These are phyloP conservation scores for Suillus americanus DNA, from an alignment of 768 basidiomycete species.

Conservation along the genomic window DNA sequence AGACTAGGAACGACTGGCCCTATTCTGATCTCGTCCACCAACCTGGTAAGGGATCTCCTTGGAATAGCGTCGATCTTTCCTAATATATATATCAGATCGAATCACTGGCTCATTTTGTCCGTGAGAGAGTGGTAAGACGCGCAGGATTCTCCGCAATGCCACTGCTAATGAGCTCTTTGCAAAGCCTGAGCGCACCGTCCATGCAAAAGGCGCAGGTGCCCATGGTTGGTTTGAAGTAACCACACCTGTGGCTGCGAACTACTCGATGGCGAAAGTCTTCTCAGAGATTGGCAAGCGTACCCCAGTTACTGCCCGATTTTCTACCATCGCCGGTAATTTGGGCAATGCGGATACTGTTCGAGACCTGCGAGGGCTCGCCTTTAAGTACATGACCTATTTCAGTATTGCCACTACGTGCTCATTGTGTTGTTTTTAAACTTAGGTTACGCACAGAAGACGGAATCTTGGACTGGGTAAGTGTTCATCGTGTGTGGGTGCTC, in stretches of 20 bases:
- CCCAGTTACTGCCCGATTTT: conserved; percentile 38
- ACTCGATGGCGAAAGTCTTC: conserved; percentile 18
- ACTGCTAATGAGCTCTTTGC: neutral
- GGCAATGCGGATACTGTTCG: conserved; percentile 49
- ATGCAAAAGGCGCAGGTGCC: conserved; percentile 18
- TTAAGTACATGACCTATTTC: conserved; percentile 37
- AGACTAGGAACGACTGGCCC: conserved; percentile 17
- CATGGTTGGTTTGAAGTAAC: conserved; percentile 20
- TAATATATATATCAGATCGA: conserved; percentile 13
- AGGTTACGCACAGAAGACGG: conserved; percentile 40
- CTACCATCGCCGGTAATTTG: conserved; percentile 53
- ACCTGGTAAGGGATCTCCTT: conserved; percentile 8
- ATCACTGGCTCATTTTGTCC: conserved; percentile 17
- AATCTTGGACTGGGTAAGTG: conserved; percentile 37
- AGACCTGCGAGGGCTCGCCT: conserved; percentile 55
- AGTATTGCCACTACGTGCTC: neutral
- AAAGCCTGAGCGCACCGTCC: conserved; percentile 18
- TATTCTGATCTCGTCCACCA: conserved; percentile 13
- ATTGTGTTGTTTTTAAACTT: neutral
- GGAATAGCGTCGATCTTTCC: neutral
- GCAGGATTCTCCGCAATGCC: neutral
- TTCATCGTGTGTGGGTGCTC: conserved; percentile 12
- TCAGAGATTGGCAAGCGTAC: conserved; percentile 18
- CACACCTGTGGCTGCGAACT: conserved; percentile 15
- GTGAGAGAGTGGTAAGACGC: conserved; percentile 18